Conservation (phyloP, 768 basidiomycete genomes). For the Paxillus rubicundulus region DNA sequence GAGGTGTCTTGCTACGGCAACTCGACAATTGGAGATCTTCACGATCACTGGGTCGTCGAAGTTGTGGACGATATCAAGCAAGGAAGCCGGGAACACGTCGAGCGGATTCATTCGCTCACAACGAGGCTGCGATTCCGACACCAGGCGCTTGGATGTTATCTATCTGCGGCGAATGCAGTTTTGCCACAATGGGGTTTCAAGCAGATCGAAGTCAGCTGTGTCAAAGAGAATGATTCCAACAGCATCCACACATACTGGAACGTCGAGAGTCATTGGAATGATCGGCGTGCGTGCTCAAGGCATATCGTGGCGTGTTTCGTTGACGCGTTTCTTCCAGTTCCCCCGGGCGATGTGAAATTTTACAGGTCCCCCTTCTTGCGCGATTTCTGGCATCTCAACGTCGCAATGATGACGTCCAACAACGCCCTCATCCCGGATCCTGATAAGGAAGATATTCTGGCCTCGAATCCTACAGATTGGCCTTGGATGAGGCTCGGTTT, state of each 20-base stretch:
- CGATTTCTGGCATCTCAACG: conserved; percentile 98
- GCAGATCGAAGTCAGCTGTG: conserved; percentile 94
- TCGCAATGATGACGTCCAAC: conserved; percentile 99
- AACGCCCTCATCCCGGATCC: conserved; percentile 97
- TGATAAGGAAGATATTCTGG: conserved; percentile 97
- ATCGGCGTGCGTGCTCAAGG: conserved; percentile 63
- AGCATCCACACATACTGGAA: conserved; percentile 96
- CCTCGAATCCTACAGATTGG: conserved; percentile 92
- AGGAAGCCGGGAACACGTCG: conserved; percentile 53
- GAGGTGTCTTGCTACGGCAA: conserved; percentile 97
- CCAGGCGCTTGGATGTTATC: conserved; percentile 74
- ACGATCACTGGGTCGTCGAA: conserved; percentile 92
- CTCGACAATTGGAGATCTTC: conserved; percentile 76
- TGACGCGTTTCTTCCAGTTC: conserved; percentile 50
- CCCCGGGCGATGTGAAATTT: conserved; percentile 74
- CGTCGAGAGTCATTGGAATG: conserved; percentile 97
- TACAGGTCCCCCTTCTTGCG: conserved; percentile 91
- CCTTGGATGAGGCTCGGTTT: conserved; percentile 86
- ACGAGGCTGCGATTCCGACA: conserved; percentile 88
- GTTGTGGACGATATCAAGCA: conserved; percentile 86
- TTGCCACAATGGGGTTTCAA: conserved; percentile 99
- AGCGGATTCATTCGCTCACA: conserved; percentile 84
- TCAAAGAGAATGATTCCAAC: conserved; percentile 76
- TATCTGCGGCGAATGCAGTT: conserved; percentile 83
- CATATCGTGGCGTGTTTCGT: background rate